Base-by-base conservation (phyloP, 208 protist genomes). In the Crithidia fasciculata region DNA sequence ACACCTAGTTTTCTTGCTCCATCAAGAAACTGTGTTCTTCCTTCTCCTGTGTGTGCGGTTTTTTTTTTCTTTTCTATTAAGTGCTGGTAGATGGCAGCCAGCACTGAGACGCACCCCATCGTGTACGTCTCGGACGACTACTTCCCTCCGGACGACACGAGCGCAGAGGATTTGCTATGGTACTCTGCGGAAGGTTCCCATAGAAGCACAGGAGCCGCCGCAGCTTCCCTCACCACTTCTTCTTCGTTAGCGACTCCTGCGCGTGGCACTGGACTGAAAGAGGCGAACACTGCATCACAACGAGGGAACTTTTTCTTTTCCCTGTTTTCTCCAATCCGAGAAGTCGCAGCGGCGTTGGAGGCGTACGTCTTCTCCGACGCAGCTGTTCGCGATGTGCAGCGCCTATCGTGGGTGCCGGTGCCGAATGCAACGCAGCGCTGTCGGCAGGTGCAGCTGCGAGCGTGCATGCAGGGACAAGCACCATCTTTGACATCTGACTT, bases 351-450 rank as follows among this genome's bases (percentile, higher is more conserved):
- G 10, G 37, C 40, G 45, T 15, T 72, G 10, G 67, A 72, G 55
- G 67, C 44, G 37, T 72, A 72, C 36, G 44, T 72, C 8, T 56
- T 61, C 45, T 72, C 67, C 0, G 67, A 72, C 47, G 56, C 36
- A 9, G 67, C 67, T 8, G 44, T 63, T 3, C 50, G 37, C 44
- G 28, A 62, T 44, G 13, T 55, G 28, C 56, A 7, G 36, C 18
- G 40, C 19, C 0, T 49, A 18, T 5, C 56, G 19, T 56, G 56
- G 56, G 39, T 72, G 39, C 5, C 19, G 2, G n/a, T 16, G 5
- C 67, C 67, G 10, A 64, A 36, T 43, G 43, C 67, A 4, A 40
- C 57, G 1, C 36, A 16, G 56, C 67, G 67, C 13, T 28, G 54
- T 8, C 44, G 39, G 12, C 36, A 54, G 2, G 49, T 52, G 54